A percentile compares a stretch with the other conserved stretches of the same genome.
These are phyloP conservation scores for Fusarium camptoceras DNA, from an alignment of 2,329 filamentous ascomycete species.

Conservation along the genomic window DNA sequence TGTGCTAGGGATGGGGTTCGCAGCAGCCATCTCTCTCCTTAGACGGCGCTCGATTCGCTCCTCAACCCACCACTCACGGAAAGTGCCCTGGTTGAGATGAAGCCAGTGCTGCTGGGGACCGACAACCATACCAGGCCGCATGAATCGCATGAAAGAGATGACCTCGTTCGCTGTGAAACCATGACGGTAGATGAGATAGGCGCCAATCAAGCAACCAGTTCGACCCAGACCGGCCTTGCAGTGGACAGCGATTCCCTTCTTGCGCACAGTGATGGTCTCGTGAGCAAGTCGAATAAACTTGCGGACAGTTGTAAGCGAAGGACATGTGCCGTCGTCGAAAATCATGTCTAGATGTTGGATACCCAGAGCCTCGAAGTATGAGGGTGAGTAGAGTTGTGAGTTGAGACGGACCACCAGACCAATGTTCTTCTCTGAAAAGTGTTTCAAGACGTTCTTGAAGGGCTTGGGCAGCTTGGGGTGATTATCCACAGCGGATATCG, in stretches of 20 bases:
- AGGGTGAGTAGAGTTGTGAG: slow-evolving; percentile 93
- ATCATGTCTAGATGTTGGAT: slow-evolving; percentile 99
- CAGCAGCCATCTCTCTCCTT: slow-evolving; percentile 67
- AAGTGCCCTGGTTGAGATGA: slow-evolving; percentile 94
- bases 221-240: slow-evolving; percentile 97
- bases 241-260: slow-evolving; percentile 95
- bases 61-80: slow-evolving; percentile 99
- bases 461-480: slow-evolving; percentile 80
- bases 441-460: slow-evolving; percentile 94
- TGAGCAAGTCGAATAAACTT: slow-evolving; percentile 96
- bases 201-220: slow-evolving; percentile 95
- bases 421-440: slow-evolving; percentile 89
- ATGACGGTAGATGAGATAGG: slow-evolving; percentile 96
- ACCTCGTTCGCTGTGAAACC: slow-evolving; percentile 98
- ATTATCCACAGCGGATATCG: slow-evolving; percentile 76
- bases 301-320: slow-evolving; percentile 85
- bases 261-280: slow-evolving; percentile 90
- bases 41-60: slow-evolving; percentile 81
- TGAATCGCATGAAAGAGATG: slow-evolving; percentile 98
- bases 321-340: slow-evolving; percentile 98
- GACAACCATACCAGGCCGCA: slow-evolving; percentile 98
- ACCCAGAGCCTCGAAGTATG: slow-evolving; percentile 95
- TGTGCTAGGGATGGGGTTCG: slow-evolving; percentile 66
- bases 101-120: slow-evolving; percentile 99
- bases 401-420: slow-evolving; percentile 95